These are phyloP conservation scores for Xylariaceae sp. DNA, from an alignment of 2,329 filamentous ascomycete genomes.

Conservation along the genomic window DNA sequence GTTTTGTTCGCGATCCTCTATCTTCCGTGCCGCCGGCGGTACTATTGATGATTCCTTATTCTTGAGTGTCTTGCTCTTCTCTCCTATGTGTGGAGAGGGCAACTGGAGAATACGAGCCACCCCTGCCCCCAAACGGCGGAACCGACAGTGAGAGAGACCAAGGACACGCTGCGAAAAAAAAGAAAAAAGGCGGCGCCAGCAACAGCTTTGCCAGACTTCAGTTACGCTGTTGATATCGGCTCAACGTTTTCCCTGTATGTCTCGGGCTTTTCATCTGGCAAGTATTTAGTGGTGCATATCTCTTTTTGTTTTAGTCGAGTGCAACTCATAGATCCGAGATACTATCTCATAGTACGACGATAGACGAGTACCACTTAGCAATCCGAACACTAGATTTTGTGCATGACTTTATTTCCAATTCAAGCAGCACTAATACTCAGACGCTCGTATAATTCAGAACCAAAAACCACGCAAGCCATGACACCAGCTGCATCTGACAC, in stretches of 20 bases:
- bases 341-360: not conserved
- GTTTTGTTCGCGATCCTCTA: not conserved
- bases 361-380: not conserved
- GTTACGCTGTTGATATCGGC: not conserved
- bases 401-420: not conserved
- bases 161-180: slow-evolving; percentile 1
- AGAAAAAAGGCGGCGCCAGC: not conserved
- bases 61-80: not conserved
- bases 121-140: not conserved
- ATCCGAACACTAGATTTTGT: not conserved
- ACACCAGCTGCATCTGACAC: slow-evolving; percentile 4
- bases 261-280: not conserved
- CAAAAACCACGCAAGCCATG: slow-evolving; percentile 11
- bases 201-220: not conserved
- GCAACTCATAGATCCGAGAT: slow-evolving; percentile 6
- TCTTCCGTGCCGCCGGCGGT: not conserved
- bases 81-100: not conserved
- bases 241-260: not conserved
- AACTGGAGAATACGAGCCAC: not conserved
- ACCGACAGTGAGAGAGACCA: not conserved
- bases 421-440: not conserved
- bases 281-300: not conserved
- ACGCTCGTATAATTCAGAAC: slow-evolving; percentile 13
- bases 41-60: not conserved
- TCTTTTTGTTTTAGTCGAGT: not conserved